Evolutionary conservation across 768 basidiomycete species (phyloP).

Genomic region (Lentinula detonsa): DNA sequence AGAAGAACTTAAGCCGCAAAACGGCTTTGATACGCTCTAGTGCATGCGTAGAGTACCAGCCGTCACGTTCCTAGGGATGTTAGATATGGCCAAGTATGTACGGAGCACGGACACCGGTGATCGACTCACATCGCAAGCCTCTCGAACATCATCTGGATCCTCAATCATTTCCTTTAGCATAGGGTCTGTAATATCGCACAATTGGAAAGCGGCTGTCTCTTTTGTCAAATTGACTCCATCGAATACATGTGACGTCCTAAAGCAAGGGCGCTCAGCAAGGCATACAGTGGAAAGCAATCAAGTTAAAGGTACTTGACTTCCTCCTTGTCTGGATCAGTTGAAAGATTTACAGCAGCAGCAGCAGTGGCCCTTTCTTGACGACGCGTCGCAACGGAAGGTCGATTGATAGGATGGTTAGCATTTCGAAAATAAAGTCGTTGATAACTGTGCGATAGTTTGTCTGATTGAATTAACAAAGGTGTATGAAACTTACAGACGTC

Average conservation of each 20-base stretch:
- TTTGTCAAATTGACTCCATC: conserved; percentile 77
- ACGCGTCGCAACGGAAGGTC: conserved; percentile 70
- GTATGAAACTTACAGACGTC: conserved; percentile 63
- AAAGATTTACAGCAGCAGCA: conserved; percentile 3
- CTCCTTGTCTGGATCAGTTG: conserved; percentile 24
- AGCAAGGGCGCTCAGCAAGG: background rate
- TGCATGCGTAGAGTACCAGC: conserved; percentile 78
- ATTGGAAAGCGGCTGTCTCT: conserved; percentile 89
- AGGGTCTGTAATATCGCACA: conserved; percentile 87
- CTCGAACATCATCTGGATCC: conserved; percentile 60
- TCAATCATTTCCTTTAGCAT: conserved; percentile 81
- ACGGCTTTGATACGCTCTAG: conserved; percentile 82
- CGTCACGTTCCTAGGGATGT: conserved; percentile 63
- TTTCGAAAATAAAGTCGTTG: conserved; percentile 91
- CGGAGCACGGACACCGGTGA: background rate
- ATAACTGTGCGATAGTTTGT: conserved; percentile 49
- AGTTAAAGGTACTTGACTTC: conserved; percentile 22
- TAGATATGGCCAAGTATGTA: background rate
- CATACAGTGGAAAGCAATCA: background rate
- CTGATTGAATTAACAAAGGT: background rate
- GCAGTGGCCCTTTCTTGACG: conserved; percentile 46
- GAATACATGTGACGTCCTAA: conserved; percentile 75
- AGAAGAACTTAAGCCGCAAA: conserved; percentile 81
- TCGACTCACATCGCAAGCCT: conserved; percentile 65
- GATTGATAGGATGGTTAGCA: conserved; percentile 71